Evolutionary conservation across 2,329 filamentous ascomycete species (phyloP).

Genomic region (Aurifilum marmelostoma): DNA sequence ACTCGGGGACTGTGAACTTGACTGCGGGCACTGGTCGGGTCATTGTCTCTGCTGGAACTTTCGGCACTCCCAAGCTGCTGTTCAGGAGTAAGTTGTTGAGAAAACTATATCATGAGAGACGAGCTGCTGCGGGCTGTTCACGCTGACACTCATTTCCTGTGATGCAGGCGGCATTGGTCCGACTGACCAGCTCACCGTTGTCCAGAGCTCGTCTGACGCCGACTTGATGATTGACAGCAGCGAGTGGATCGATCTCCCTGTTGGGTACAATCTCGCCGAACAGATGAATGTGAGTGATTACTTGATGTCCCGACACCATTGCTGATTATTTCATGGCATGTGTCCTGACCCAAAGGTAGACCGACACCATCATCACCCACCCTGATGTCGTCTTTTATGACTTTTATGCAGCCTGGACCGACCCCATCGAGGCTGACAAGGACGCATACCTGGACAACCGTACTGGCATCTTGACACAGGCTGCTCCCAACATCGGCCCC

Average conservation of each 20-base stretch:
- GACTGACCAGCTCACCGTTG: constrained; percentile 58
- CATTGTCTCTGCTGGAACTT: constrained; percentile 68
- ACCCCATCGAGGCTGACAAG: constrained; percentile 48
- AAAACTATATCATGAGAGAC: not conserved
- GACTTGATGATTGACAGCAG: constrained; percentile 52
- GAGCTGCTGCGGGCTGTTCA: constrained; percentile 19
- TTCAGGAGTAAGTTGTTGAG: constrained; percentile 54
- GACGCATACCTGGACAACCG: constrained; percentile 51
- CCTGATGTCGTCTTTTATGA: constrained; percentile 60
- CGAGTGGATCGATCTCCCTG: constrained; percentile 61
- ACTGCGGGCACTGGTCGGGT: constrained; percentile 64
- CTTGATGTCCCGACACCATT: not conserved
- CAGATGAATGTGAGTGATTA: constrained; percentile 44
- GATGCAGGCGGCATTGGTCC: constrained; percentile 65
- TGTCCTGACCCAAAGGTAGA: constrained; percentile 37
- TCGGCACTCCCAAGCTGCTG: constrained; percentile 71
- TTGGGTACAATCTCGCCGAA: constrained; percentile 63
- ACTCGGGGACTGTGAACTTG: constrained; percentile 62
- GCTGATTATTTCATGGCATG: not conserved
- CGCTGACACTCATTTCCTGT: constrained; percentile 17
- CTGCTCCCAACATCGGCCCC: constrained; percentile 67
- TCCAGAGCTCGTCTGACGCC: constrained; percentile 54
- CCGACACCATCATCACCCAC: constrained; percentile 50
- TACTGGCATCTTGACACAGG: constrained; percentile 64
- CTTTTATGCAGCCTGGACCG: constrained; percentile 64